These are phyloP conservation scores for Elsinoe necatrix DNA, from an alignment of 2,329 filamentous ascomycete species.

Conservation along the genomic window DNA sequence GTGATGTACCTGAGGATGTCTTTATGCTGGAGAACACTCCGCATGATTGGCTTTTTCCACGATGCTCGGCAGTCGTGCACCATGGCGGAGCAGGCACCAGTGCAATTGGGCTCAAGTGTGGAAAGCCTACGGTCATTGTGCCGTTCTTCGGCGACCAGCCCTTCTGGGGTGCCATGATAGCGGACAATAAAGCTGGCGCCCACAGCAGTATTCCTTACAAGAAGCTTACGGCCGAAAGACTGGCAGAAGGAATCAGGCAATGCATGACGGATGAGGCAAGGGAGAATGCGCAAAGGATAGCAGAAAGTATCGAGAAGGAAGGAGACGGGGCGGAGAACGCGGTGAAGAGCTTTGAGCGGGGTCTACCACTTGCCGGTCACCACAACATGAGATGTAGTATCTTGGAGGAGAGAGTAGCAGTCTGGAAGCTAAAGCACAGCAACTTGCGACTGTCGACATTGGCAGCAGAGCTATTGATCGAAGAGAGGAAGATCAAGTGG, in stretches of 20 bases:
- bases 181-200: slow-evolving; percentile 55
- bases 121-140: slow-evolving; percentile 68
- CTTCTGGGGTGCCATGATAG: slow-evolving; percentile 68
- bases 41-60: slow-evolving; percentile 69
- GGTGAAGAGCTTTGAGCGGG: slow-evolving; percentile 57
- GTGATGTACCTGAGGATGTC: slow-evolving; percentile 52
- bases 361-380: slow-evolving; percentile 41
- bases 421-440: slow-evolving; percentile 57
- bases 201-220: slow-evolving; percentile 59
- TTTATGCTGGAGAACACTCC: slow-evolving; percentile 67
- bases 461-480: slow-evolving; percentile 57
- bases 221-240: slow-evolving; percentile 51
- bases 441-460: slow-evolving; percentile 53
- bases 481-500: slow-evolving; percentile 54
- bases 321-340: slow-evolving; percentile 63
- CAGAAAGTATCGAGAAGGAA: slow-evolving; percentile 54
- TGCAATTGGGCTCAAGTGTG: slow-evolving; percentile 61
- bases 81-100: slow-evolving; percentile 74
- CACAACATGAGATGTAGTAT: slow-evolving; percentile 58
- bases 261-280: slow-evolving; percentile 55
- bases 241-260: slow-evolving; percentile 63
- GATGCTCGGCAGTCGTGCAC: slow-evolving; percentile 58
- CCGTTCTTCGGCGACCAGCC: slow-evolving; percentile 74
- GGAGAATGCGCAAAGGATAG: slow-evolving; percentile 50
- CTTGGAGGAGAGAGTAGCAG: slow-evolving; percentile 53